These are phyloP conservation scores for Avicennia marina DNA, from an alignment of 257 asterid species.

Conservation along the genomic window DNA sequence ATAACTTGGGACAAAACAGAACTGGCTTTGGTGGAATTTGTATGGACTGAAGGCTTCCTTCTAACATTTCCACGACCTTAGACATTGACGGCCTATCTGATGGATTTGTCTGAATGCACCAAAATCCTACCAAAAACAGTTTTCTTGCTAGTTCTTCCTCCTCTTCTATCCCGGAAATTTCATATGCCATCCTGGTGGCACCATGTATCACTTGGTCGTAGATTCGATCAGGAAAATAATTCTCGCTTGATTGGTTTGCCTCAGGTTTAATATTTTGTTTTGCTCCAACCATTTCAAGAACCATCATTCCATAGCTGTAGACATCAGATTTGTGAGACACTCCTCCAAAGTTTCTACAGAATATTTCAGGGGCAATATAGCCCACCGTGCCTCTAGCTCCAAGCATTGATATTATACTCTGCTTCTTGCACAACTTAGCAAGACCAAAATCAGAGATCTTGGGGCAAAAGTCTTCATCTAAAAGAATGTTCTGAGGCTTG, in stretches of 20 bases:
- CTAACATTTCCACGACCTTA: slow-evolving; percentile 36
- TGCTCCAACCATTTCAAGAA: too few relatives aligned
- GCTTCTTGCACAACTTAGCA: slow-evolving; percentile 29
- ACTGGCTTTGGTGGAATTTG: slow-evolving; percentile 31
- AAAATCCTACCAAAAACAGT: slow-evolving; percentile 30
- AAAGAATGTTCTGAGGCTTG: slow-evolving; percentile 59
- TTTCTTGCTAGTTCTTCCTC: slow-evolving; percentile 29
- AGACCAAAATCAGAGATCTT: slow-evolving; percentile 64
- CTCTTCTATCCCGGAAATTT: slow-evolving; percentile 9
- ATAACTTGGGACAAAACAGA: background rate
- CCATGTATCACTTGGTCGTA: slow-evolving; percentile 30
- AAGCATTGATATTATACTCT: slow-evolving; percentile 30
- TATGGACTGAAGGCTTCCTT: slow-evolving; percentile 25
- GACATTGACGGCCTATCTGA: too few relatives aligned
- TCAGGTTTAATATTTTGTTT: background rate
- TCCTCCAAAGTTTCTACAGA: slow-evolving; percentile 33
- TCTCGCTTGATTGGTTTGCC: slow-evolving; percentile 19
- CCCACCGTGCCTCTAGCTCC: slow-evolving; percentile 47
- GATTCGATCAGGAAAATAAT: slow-evolving; percentile 33
- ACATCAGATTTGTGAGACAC: slow-evolving; percentile 54
- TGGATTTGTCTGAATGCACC: too few relatives aligned
- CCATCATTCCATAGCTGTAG: slow-evolving; percentile 53
- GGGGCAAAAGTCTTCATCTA: slow-evolving; percentile 52
- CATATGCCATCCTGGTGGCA: slow-evolving; percentile 8
- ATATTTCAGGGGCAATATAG: slow-evolving; percentile 53